Percentiles rank a stretch among this genome's conserved stretches.
phyloP scores from a whole-genome alignment of 73 alveolate species.

The Paramecium caudatum region DNA sequence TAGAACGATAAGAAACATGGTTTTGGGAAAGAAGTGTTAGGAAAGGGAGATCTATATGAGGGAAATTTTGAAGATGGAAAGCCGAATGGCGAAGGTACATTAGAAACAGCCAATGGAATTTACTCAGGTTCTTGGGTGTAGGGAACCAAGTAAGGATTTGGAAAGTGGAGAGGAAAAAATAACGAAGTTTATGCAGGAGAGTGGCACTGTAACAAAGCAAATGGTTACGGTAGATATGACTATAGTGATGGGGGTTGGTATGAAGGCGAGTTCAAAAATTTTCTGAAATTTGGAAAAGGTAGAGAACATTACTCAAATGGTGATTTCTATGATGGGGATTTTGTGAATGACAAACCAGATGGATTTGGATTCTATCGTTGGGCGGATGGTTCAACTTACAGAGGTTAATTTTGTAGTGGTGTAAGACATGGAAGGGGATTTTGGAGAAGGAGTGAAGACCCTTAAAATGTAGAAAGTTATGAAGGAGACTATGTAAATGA shows the following conservation, averaged over 20 bases:
- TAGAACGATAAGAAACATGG: slow-evolving; percentile 71
- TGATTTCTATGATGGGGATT: slow-evolving; percentile 87
- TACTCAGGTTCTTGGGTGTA: slow-evolving; percentile 21
- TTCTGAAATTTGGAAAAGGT: slow-evolving; percentile 80
- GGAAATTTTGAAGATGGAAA: slow-evolving; percentile 75
- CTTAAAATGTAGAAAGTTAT: slow-evolving; percentile 69
- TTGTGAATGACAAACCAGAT: slow-evolving; percentile 85
- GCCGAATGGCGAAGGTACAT: slow-evolving; percentile 75
- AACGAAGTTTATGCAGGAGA: slow-evolving; percentile 83
- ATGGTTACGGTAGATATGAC: slow-evolving; percentile 80
- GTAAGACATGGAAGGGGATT: slow-evolving; percentile 73
- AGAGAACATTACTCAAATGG: slow-evolving; percentile 83
- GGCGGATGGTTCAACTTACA: slow-evolving; percentile 67
- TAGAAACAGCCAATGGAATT: slow-evolving; percentile 39
- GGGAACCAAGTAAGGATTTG: neutral
- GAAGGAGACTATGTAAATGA: slow-evolving; percentile 77
- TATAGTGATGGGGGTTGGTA: slow-evolving; percentile 89
- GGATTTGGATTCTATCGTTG: slow-evolving; percentile 87
- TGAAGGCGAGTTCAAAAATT: slow-evolving; percentile 88
- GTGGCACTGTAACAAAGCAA: slow-evolving; percentile 78
- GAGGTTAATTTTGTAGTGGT: slow-evolving; percentile 71
- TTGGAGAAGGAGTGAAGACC: slow-evolving; percentile 68
- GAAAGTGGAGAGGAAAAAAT: slow-evolving; percentile 35
- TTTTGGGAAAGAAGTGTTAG: slow-evolving; percentile 60
- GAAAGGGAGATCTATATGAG: slow-evolving; percentile 66